A percentile compares a stretch with the other conserved stretches of the same genome.
These are phyloP conservation scores for Fusarium marasasianum DNA, from an alignment of 2,329 filamentous ascomycete genomes.

Conservation along the genomic window DNA sequence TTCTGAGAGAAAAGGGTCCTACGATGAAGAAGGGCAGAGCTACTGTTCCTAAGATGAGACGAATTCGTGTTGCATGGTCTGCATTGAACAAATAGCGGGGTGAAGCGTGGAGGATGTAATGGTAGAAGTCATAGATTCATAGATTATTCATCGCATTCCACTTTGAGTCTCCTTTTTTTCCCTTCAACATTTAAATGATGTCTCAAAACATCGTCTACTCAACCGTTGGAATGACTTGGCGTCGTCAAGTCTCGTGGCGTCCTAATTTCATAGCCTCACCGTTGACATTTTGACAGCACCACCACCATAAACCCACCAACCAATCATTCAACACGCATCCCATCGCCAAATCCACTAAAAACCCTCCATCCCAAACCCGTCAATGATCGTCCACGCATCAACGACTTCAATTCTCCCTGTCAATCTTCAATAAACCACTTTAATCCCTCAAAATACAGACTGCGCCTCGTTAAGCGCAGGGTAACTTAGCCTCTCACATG, in stretches of 20 bases:
- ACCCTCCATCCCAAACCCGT: background rate
- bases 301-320: background rate
- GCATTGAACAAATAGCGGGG: slow-evolving; percentile 50
- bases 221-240: background rate
- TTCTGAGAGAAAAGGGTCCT: slow-evolving; percentile 57
- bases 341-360: background rate
- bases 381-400: background rate
- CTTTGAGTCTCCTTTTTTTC: accelerated
- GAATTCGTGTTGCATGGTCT: slow-evolving; percentile 67
- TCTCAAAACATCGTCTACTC: background rate
- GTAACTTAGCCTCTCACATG: slow-evolving; percentile 5
- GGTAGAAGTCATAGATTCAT: background rate
- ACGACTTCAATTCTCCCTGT: background rate
- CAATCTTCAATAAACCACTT: background rate
- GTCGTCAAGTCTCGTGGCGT: background rate
- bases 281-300: background rate
- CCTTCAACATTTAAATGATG: accelerated
- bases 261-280: background rate
- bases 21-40: slow-evolving; percentile 53
- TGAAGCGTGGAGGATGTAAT: background rate
- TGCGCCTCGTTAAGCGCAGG: slow-evolving; percentile 1
- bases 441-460: background rate
- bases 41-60: slow-evolving; percentile 55
- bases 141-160: background rate
- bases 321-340: slow-evolving; percentile 20